Conservation (phyloP, 495 filamentous ascomycete species). For the Trichocladium antarcticum region DNA sequence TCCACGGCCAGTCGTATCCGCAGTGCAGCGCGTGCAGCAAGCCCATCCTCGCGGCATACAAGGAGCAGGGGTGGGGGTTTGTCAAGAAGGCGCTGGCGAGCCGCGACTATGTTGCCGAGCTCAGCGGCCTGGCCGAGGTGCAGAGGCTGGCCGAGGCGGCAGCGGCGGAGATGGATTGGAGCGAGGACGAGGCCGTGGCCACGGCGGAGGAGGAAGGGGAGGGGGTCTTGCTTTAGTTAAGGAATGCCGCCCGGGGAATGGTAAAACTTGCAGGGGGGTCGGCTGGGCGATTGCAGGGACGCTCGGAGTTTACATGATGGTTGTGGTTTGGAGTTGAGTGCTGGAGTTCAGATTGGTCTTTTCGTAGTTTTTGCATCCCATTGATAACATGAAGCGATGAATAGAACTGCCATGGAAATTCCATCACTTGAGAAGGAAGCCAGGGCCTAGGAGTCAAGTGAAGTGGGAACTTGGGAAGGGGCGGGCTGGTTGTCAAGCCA, state of each 20-base stretch:
- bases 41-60: constrained; percentile 60
- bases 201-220: constrained; percentile 37
- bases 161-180: constrained; percentile 36
- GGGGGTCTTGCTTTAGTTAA: constrained; percentile 29
- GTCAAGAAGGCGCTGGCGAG: constrained; percentile 77
- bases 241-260: neutral
- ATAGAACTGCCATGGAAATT: no score
- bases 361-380: neutral
- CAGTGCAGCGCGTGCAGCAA: constrained; percentile 88
- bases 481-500: neutral
- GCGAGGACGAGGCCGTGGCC: constrained; percentile 27
- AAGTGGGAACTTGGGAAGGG: no score
- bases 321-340: neutral
- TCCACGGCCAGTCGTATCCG: constrained; percentile 73
- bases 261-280: neutral
- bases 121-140: constrained; percentile 86
- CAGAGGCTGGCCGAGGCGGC: constrained; percentile 62
- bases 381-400: no score
- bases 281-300: neutral
- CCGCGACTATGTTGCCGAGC: constrained; percentile 75
- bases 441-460: no score
- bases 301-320: neutral
- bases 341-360: neutral
- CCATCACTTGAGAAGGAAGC: neutral
- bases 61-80: constrained; percentile 70